These are phyloP conservation scores for Chlamydomonas urium DNA, from an alignment of 139 green algal species.

Conservation along the genomic window DNA sequence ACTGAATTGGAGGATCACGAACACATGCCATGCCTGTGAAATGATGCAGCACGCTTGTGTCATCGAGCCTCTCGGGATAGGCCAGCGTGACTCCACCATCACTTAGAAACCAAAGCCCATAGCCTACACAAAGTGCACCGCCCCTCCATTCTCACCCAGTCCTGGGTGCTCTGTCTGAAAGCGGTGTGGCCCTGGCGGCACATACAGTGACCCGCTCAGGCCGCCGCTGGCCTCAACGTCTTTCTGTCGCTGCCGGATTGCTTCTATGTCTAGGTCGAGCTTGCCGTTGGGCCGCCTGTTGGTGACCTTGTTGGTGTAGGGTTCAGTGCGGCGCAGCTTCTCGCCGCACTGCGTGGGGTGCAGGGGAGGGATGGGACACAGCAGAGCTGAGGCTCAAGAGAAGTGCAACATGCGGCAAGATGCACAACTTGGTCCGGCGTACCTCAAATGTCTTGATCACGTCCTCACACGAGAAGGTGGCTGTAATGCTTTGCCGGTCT, in stretches of 20 bases:
- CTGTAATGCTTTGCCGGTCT: constrained; percentile 15
- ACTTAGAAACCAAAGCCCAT: too few species aligned
- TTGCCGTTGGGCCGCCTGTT: constrained; percentile 6
- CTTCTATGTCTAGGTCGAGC: constrained; percentile 33
- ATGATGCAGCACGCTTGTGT: too few species aligned
- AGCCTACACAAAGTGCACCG: not conserved
- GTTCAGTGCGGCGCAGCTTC: constrained; percentile 23
- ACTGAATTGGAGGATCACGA: not conserved
- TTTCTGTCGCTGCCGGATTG: constrained; percentile 33
- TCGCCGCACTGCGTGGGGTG: constrained; percentile 29
- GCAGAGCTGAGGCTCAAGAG: not conserved
- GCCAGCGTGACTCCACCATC: too few species aligned
- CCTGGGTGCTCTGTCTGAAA: constrained; percentile 9
- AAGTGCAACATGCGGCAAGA: not conserved
- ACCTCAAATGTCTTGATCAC: constrained; percentile 19
- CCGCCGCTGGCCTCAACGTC: constrained; percentile 10
- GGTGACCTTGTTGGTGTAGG: constrained; percentile 29
- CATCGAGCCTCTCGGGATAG: too few species aligned
- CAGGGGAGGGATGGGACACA: constrained; percentile 1
- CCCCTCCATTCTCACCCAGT: not conserved
- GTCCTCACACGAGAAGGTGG: constrained; percentile 11
- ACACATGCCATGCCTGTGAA: not conserved
- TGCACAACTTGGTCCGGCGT: not conserved
- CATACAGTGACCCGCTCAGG: too few species aligned
- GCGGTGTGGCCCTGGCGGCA: constrained; percentile 18